Base-by-base conservation (phyloP, 768 basidiomycete species). In the Candolleomyces efflorescens region DNA sequence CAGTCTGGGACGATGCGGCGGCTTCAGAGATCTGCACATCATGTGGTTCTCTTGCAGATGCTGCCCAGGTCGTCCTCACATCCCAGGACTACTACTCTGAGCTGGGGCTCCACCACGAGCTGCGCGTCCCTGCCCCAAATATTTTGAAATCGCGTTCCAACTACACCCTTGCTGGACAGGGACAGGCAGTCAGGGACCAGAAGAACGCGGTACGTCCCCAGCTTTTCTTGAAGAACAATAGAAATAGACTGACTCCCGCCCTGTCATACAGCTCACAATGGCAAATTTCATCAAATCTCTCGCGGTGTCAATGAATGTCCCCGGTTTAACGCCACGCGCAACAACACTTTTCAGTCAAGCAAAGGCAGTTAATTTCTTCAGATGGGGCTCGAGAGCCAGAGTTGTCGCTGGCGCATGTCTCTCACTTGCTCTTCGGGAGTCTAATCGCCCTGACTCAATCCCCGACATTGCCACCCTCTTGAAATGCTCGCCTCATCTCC, bases 361-460 rank as follows among this genome's bases (percentile, higher is more conserved):
- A 23, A 89, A 85, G 82, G 59, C 71, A 22, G 75, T 75, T 32
- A 82, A 80, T 13, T 68, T 74, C 10, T 86, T 83, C 66, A 82
- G 81, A 38, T 94, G 90, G 90, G 91, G 92, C 38, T 78, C 82
- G 53, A 85, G 79, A 61, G 85, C 90, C 20, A 90, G 82, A 68
- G 73, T 83, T 45, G 77, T 82, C 12, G 86, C 87, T 0, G 92
- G 83, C 12, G 88, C 86, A 2, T 82, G 85, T 47, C 73, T 92
- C 24, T 79, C 84, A 23, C 78, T 92, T 55, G 84, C 89, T 5
- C 74, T 92, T 44, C 85, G 90, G 51, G 87, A 92, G 73, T 77
- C 80, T 57, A 83, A 77, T 64, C 85, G 82, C 56, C 83, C 87
- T 26, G 86, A 89, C 66, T 81, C 82, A 12, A 74, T 92, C 48